Conservation (phyloP, 1,284 basidiomycete species). For the Apiotrichum brassicae region DNA sequence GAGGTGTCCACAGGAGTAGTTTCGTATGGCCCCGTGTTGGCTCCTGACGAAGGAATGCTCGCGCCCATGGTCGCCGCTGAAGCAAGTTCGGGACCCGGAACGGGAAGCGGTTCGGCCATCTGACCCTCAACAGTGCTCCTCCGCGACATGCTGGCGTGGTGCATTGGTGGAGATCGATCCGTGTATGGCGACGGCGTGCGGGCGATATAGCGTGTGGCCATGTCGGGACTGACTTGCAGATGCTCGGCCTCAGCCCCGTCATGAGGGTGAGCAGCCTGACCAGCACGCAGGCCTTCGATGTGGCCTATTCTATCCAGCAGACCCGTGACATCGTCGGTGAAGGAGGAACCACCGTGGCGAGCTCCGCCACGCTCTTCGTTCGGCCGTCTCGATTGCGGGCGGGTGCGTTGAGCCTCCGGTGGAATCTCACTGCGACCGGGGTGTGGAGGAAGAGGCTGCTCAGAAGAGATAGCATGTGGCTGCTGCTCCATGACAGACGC, state of each 20-base stretch:
- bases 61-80: too few relatives aligned
- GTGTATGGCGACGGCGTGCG: constrained; percentile 3
- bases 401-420: neutral
- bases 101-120: neutral
- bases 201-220: neutral
- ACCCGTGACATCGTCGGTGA: constrained; percentile 35
- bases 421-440: neutral
- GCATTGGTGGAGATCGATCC: neutral
- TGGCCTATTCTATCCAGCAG: constrained; percentile 16
- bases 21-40: neutral
- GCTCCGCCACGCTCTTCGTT: neutral
- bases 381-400: neutral
- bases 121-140: neutral
- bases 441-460: neutral
- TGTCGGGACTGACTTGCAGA: constrained; percentile 13
- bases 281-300: neutral
- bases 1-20: neutral
- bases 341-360: constrained; percentile 18
- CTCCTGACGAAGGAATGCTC: neutral
- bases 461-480: neutral
- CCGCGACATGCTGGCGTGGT: neutral
- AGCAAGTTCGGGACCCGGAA: neutral
- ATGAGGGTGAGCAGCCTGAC: neutral
- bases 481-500: neutral
- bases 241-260: constrained; percentile 12